Percentiles rank a stretch among this genome's conserved stretches.
Evolutionary conservation across 2,329 filamentous ascomycete species (phyloP).

Genomic region (Microsporum ferrugineum): DNA sequence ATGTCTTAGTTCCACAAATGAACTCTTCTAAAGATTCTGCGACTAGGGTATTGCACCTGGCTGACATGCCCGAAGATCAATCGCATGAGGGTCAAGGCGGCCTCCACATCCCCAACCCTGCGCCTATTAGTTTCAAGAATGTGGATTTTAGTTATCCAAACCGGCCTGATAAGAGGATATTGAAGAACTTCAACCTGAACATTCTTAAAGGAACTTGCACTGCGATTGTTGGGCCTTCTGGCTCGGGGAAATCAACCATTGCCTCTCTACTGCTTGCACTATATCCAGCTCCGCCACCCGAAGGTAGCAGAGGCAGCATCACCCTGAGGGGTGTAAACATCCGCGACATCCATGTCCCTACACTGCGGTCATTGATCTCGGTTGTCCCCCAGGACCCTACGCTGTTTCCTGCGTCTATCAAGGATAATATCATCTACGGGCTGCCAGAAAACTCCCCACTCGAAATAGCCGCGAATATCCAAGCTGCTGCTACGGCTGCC

Average conservation of each 20-base stretch:
- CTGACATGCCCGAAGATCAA: conserved; percentile 44
- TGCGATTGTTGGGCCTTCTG: conserved; percentile 72
- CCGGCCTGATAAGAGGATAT: conserved; percentile 41
- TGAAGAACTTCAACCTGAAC: conserved; percentile 54
- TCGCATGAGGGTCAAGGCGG: conserved; percentile 50
- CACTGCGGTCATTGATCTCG: conserved; percentile 50
- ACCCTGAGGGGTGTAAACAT: conserved; percentile 44
- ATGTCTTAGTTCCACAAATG: conserved; percentile 57
- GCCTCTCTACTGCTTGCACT: conserved; percentile 62
- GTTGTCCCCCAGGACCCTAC: conserved; percentile 54
- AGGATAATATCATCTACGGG: conserved; percentile 61
- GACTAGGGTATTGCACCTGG: conserved; percentile 58
- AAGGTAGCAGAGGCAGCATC: conserved; percentile 37
- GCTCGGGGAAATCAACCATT: conserved; percentile 85
- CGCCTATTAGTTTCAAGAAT: conserved; percentile 48
- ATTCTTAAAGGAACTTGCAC: conserved; percentile 55
- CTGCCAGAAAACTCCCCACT: conserved; percentile 46
- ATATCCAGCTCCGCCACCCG: conserved; percentile 37
- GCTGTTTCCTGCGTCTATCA: conserved; percentile 40
- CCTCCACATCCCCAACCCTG: conserved; percentile 28
- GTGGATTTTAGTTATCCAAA: conserved; percentile 63
- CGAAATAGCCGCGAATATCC: conserved; percentile 37
- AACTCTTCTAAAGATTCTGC: conserved; percentile 62
- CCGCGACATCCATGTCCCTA: conserved; percentile 46
- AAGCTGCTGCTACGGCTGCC: conserved; percentile 45